Evolutionary conservation across 345 rosid genomes (phyloP).

Genomic region (Bretschneidera sinensis): DNA sequence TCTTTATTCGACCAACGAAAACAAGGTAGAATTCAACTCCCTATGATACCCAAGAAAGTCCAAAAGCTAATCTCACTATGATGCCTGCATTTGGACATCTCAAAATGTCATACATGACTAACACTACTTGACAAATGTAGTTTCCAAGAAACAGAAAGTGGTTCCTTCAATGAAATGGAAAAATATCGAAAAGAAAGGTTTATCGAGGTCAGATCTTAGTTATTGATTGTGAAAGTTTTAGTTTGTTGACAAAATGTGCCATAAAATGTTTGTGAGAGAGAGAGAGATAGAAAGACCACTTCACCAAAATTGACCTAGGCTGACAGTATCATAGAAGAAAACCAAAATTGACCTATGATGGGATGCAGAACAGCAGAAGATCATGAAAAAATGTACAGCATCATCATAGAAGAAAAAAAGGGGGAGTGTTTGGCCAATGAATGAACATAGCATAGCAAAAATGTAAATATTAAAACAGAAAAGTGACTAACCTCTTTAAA

Average conservation of each 20-base stretch:
- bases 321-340: too few species aligned
- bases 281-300: background rate
- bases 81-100: too few species aligned
- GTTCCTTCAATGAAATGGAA: too few species aligned
- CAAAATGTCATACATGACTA: background rate
- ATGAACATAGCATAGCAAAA: background rate
- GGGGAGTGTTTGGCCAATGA: background rate
- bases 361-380: too few species aligned
- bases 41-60: background rate
- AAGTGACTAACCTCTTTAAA: constrained; percentile 67
- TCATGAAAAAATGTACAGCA: too few species aligned
- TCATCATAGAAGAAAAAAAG: too few species aligned
- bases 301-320: background rate
- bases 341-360: background rate
- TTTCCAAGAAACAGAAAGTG: background rate
- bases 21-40: too few species aligned
- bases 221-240: too few species aligned
- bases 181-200: too few species aligned
- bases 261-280: too few species aligned
- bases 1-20: background rate
- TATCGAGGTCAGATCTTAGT: too few species aligned
- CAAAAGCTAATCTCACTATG: background rate
- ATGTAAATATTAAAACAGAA: constrained; percentile 1
- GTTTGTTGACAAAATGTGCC: too few species aligned
- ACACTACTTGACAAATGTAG: background rate